A percentile compares a stretch with the other conserved stretches of the same genome.
Evolutionary conservation across 768 basidiomycete species (phyloP).

Genomic region (Trametes villosa): DNA sequence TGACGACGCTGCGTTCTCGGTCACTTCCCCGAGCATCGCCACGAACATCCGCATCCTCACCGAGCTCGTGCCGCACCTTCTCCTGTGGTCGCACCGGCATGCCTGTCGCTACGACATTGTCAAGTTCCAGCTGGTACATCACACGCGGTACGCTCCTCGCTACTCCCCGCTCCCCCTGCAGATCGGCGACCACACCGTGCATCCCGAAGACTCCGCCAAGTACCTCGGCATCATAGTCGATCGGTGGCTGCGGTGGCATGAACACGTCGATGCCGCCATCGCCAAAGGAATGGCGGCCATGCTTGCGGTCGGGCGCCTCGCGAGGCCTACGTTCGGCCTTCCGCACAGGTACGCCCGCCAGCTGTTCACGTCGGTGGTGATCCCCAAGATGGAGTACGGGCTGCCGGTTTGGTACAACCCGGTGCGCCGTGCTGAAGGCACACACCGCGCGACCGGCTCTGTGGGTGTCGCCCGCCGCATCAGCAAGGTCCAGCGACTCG

Average conservation of each 20-base stretch:
- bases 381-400: constrained; percentile 3
- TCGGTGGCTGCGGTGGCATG: background rate
- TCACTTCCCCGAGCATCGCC: background rate
- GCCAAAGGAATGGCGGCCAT: background rate
- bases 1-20: constrained; percentile 10
- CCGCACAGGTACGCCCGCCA: background rate
- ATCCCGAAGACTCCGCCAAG: background rate
- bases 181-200: background rate
- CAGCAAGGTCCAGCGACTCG: constrained; percentile 26
- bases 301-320: background rate
- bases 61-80: background rate
- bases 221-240: constrained; percentile 1
- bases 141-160: background rate
- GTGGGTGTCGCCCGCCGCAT: background rate
- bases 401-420: background rate
- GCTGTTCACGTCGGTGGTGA: background rate
- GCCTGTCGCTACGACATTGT: constrained; percentile 28
- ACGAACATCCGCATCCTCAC: background rate
- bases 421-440: background rate
- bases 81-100: constrained; percentile 35
- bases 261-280: background rate
- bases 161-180: background rate
- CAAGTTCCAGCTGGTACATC: constrained; percentile 24
- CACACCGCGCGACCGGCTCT: background rate
- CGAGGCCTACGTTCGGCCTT: background rate